These are phyloP conservation scores for Fusarium mundagurra DNA, from an alignment of 2,329 filamentous ascomycete genomes.

Conservation along the genomic window DNA sequence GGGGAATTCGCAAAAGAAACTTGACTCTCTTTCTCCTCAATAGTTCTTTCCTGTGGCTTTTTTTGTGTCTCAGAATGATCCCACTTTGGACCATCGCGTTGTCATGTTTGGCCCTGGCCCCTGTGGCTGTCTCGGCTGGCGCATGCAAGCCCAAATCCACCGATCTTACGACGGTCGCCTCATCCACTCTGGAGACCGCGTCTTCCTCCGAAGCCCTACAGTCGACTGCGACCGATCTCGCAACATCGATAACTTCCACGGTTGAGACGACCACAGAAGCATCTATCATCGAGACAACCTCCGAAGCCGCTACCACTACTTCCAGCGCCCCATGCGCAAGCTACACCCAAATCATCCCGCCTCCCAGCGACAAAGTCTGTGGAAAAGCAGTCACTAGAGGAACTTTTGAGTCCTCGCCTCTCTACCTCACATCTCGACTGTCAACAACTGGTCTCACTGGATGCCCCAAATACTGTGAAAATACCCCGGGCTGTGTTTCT, in stretches of 20 bases:
- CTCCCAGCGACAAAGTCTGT: neutral
- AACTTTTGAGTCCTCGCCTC: neutral
- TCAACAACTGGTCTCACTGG: neutral
- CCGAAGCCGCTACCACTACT: neutral
- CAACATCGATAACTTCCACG: neutral
- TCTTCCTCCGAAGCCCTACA: neutral
- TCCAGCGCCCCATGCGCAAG: neutral
- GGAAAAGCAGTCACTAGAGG: neutral
- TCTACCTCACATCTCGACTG: neutral
- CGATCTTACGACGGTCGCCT: rapidly evolving
- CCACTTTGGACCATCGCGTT: neutral
- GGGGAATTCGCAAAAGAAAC: neutral
- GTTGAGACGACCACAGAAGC: neutral
- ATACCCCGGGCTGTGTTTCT: neutral
- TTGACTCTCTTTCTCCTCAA: rapidly evolving
- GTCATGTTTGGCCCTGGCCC: neutral
- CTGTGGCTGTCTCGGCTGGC: neutral
- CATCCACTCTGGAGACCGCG: neutral
- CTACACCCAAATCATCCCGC: neutral
- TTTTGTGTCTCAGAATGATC: neutral
- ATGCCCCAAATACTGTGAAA: conserved; percentile 2
- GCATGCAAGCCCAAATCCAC: conserved; percentile 7
- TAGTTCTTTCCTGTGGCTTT: no score
- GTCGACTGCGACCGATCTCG: rapidly evolving
- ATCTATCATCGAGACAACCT: neutral